Conservation (phyloP, 208 protist genomes). For the Trypanosoma lewisi region DNA sequence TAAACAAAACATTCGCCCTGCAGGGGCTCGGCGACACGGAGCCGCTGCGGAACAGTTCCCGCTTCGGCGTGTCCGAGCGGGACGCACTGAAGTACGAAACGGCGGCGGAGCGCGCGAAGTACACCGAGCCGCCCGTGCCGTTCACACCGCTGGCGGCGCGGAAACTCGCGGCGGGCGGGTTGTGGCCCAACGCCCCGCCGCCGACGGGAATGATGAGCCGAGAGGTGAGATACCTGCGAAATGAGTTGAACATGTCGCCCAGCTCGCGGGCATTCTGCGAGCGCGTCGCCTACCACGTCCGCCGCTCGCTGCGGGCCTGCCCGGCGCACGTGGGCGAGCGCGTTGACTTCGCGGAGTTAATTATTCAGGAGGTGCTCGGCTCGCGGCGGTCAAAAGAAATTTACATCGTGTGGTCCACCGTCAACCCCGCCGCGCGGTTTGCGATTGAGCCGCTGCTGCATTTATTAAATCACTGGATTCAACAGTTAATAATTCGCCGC, state of each 20-base stretch:
- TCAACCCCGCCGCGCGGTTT: conserved; percentile 82
- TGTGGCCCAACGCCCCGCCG: conserved; percentile 84
- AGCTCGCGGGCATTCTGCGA: conserved; percentile 75
- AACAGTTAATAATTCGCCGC: conserved; percentile 71
- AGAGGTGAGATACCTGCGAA: conserved; percentile 73
- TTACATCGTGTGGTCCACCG: conserved; percentile 91
- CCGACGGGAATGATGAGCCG: conserved; percentile 78
- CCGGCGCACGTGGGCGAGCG: conserved; percentile 82
- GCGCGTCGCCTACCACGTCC: conserved; percentile 85
- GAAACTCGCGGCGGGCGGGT: conserved; percentile 80
- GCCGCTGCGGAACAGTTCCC: conserved; percentile 79
- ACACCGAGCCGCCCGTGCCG: conserved; percentile 65
- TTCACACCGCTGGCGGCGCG: conserved; percentile 81
- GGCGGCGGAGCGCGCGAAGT: conserved; percentile 58
- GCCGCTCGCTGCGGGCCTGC: conserved; percentile 77
- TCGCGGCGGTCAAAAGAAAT: conserved; percentile 84
- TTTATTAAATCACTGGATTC: conserved; percentile 87
- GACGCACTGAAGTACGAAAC: conserved; percentile 82
- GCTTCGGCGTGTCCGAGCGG: conserved; percentile 79
- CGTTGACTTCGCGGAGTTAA: conserved; percentile 91
- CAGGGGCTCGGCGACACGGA: conserved; percentile 89
- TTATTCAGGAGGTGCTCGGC: conserved; percentile 83
- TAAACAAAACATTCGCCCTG: conserved; percentile 84
- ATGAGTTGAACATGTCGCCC: conserved; percentile 85
- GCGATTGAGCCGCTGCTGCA: conserved; percentile 83